Conservation (phyloP, 2,329 filamentous ascomycete genomes). For the Fusarium nelsonii region DNA sequence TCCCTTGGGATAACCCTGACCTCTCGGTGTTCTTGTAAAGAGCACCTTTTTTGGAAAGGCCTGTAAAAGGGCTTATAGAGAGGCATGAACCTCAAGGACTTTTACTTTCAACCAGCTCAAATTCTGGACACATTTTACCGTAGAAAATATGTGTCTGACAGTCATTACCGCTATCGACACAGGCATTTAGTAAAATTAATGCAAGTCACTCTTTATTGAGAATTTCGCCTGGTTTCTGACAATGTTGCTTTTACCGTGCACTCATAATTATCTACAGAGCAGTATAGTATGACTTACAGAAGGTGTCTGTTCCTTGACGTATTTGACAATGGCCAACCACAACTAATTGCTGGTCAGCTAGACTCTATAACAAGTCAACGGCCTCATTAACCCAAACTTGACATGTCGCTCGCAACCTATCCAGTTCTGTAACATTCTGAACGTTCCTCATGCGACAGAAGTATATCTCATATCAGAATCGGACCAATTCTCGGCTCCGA, state of each 20-base stretch:
- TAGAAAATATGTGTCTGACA: constrained; percentile 16
- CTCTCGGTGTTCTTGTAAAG: constrained; percentile 5
- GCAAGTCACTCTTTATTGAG: not conserved
- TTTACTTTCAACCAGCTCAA: constrained; percentile 19
- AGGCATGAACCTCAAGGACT: constrained; percentile 9
- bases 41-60: constrained; percentile 6
- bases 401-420: too few species aligned
- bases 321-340: too few species aligned
- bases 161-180: constrained; percentile 1
- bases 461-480: not conserved
- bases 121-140: constrained; percentile 12
- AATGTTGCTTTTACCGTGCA: too few species aligned
- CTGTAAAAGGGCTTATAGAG: constrained; percentile 13
- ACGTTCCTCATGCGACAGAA: too few species aligned
- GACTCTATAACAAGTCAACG: too few species aligned
- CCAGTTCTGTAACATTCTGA: too few species aligned
- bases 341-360: too few species aligned
- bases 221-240: too few species aligned
- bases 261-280: too few species aligned
- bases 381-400: too few species aligned
- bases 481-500: not conserved
- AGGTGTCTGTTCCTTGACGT: too few species aligned
- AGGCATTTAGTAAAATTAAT: not conserved
- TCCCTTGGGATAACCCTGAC: constrained; percentile 34
- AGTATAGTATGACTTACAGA: too few species aligned